Evolutionary conservation across 768 basidiomycete genomes (phyloP).

Genomic region (Xerocomellus intermedius): DNA sequence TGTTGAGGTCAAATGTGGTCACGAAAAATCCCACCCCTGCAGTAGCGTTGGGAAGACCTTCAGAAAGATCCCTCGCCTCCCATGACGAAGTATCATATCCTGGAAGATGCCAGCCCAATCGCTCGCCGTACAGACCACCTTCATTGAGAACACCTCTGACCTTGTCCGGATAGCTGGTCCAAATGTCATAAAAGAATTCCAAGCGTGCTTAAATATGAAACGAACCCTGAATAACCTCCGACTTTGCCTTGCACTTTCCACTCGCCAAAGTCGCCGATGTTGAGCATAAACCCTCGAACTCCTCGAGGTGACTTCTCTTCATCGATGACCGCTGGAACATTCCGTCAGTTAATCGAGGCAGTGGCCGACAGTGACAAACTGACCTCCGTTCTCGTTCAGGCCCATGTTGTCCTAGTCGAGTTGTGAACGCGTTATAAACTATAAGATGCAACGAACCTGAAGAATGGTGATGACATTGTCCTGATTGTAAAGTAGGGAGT

Average conservation of each 20-base stretch:
- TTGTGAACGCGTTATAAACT: not conserved
- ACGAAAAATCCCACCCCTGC: slow-evolving; percentile 84
- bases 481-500: slow-evolving; percentile 45
- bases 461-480: slow-evolving; percentile 80
- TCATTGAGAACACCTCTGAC: slow-evolving; percentile 68
- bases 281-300: slow-evolving; percentile 72
- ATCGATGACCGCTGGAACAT: slow-evolving; percentile 39
- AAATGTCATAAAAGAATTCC: not conserved
- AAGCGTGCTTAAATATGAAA: not conserved
- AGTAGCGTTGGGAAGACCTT: slow-evolving; percentile 53
- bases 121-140: slow-evolving; percentile 70
- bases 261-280: slow-evolving; percentile 52
- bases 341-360: slow-evolving; percentile 1
- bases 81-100: slow-evolving; percentile 65
- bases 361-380: slow-evolving; percentile 8
- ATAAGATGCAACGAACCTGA: slow-evolving; percentile 46
- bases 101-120: slow-evolving; percentile 73
- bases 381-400: slow-evolving; percentile 59
- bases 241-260: slow-evolving; percentile 80
- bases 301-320: slow-evolving; percentile 74
- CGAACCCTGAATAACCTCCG: slow-evolving; percentile 65
- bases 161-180: slow-evolving; percentile 69
- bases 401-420: slow-evolving; percentile 72
- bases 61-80: slow-evolving; percentile 51
- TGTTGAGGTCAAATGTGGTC: slow-evolving; percentile 62